Base-by-base conservation (phyloP, 225 moss, liverwort and hornwort species). In the Physcomitrium patens region DNA sequence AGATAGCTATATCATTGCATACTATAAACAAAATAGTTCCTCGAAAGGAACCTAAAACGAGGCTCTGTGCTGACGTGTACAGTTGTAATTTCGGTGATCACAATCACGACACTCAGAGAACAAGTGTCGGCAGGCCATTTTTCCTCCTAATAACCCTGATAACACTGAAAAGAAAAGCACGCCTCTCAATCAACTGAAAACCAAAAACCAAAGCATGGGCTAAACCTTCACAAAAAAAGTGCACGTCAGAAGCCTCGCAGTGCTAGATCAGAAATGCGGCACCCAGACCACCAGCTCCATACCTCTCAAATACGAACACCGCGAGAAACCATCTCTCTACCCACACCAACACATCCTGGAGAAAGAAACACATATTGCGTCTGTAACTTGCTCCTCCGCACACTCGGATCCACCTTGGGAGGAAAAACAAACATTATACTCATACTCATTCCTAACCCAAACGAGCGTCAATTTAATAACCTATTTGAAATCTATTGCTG, bases 241-340 rank as follows among this genome's bases (percentile, higher is more conserved):
- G 5, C 22, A 17, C n/a, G 53, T 13, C 49, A 67, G 26, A 70
- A 48, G 54, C 26, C 61, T 67, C 67, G 13, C 42, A 60, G 70
- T 61, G 19, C 15, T 60, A 71, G 61, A 75, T 57, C 68, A 31
- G 72, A 49, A 9, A 63, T 15, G 57, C 23, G 64, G 63, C 69
- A 16, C 14, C 27, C 24, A 12, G 20, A 70, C 5, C 45, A 48
- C 31, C 48, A 61, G 19, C 61, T 67, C 26, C 31, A 28, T 43
- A 55, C 55, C 75, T 48, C 60, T 45, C 41, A 61, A 46, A 51
- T 8, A 16, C 27, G 12, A 45, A 41, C 58, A 51, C 1, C 54
- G 44, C 14, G 46, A n/a, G 44, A 26, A 60, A 52, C 18, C 58
- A 66, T 19, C 54, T 24, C 45, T n/a, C 65, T 75, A n/a, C 2